phyloP scores from a whole-genome alignment of 2,329 filamentous ascomycete species.

The Hirsutella rhossiliensis region DNA sequence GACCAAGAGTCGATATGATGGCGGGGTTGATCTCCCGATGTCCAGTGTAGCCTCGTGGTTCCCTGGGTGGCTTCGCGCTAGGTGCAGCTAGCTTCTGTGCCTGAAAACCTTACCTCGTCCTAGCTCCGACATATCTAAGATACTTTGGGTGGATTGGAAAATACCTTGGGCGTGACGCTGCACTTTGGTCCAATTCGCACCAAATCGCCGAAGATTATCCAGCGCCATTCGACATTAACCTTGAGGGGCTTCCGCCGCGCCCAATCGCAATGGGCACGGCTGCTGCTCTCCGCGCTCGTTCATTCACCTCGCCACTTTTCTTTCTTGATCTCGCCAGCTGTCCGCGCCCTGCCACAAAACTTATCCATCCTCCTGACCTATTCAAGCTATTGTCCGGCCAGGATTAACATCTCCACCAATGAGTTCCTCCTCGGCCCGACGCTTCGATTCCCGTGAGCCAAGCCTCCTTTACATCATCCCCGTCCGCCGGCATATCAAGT shows the following conservation, averaged over 20 bases:
- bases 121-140: too few relatives aligned
- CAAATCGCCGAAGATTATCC: conserved; percentile 9
- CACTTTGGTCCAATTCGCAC: too few relatives aligned
- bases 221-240: conserved; percentile 6
- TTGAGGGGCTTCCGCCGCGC: conserved; percentile 9
- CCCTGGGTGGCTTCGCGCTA: too few relatives aligned
- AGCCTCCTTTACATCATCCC: conserved; percentile 17
- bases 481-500: conserved; percentile 14
- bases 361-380: background rate
- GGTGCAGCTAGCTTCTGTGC: too few relatives aligned
- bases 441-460: conserved; percentile 23
- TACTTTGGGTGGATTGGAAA: too few relatives aligned
- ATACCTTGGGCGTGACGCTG: too few relatives aligned
- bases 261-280: conserved; percentile 5
- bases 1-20: too few relatives aligned
- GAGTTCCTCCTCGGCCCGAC: conserved; percentile 21
- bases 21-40: too few relatives aligned
- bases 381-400: conserved; percentile 4
- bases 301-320: conserved; percentile 4
- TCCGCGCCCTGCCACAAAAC: background rate
- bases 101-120: too few relatives aligned
- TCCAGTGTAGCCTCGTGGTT: too few relatives aligned
- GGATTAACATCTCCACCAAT: conserved; percentile 18
- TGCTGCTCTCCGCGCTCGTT: conserved; percentile 1
- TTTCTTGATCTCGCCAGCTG: background rate